Evolutionary conservation across 768 basidiomycete genomes (phyloP).

Genomic region (Leccinum rimulosum): DNA sequence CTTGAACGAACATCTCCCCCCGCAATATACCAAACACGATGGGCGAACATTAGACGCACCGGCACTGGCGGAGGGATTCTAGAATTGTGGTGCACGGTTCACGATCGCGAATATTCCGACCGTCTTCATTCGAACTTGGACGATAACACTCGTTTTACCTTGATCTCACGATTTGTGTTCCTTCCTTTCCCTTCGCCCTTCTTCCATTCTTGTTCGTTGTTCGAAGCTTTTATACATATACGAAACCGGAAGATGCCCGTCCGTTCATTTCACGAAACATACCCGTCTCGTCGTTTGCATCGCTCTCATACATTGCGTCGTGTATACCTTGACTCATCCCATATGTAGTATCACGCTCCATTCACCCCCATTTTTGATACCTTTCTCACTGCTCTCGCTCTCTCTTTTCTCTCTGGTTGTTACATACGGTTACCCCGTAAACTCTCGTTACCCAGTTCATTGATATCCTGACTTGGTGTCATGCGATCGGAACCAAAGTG

Average conservation of each 20-base stretch:
- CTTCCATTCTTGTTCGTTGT: slow-evolving; percentile 30
- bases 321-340: slow-evolving; percentile 37
- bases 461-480: slow-evolving; percentile 32
- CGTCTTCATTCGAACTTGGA: slow-evolving; percentile 33
- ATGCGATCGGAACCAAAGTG: slow-evolving; percentile 14
- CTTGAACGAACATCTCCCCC: slow-evolving; percentile 74
- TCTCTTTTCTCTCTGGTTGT: slow-evolving; percentile 19
- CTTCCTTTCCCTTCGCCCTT: slow-evolving; percentile 21
- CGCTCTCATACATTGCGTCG: slow-evolving; percentile 36
- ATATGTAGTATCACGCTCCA: slow-evolving; percentile 37
- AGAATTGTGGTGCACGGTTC: slow-evolving; percentile 29
- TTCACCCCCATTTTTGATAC: slow-evolving; percentile 36
- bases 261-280: slow-evolving; percentile 36
- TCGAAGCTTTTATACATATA: slow-evolving; percentile 27
- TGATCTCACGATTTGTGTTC: slow-evolving; percentile 35
- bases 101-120: slow-evolving; percentile 27
- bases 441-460: slow-evolving; percentile 32
- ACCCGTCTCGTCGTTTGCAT: slow-evolving; percentile 36
- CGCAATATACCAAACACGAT: slow-evolving; percentile 58
- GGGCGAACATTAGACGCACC: slow-evolving; percentile 45
- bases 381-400: slow-evolving; percentile 20
- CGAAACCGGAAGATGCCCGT: slow-evolving; percentile 35
- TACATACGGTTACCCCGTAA: slow-evolving; percentile 39
- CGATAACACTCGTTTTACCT: slow-evolving; percentile 27
- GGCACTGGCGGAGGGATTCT: slow-evolving; percentile 25